Evolutionary conservation across 2,329 filamentous ascomycete genomes (phyloP), one percentile per base, ranked within the genome.

Genomic region (Scedosporium apiospermum): DNA sequence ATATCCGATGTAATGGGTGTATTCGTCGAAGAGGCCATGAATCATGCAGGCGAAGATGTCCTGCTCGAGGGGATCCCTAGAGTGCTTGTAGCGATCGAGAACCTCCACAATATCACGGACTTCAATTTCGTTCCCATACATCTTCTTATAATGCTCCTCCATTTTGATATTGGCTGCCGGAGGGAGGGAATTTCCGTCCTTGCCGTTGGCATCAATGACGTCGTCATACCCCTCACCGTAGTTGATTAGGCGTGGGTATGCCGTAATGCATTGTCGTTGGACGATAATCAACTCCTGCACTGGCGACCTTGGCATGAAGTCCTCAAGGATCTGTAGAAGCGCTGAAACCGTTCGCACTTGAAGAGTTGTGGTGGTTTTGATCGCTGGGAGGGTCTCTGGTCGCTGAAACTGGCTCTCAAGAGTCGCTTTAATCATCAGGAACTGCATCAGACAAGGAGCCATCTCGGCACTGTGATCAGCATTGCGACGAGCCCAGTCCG

Each of bases 31-130:
- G 3, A 99, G 80, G 0, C 95, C 95, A 70, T 97, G 93, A 42
- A 99, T 96, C 92, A 99, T 99, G 77, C 93, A 97, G 14, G 93
- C 90, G 72, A 99, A 99, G 6, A 97, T 84, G 71, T 99, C 95
- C 72, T 98, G 95, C 65, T 97, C 91, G 16, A 88, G 78, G 1
- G 91, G 83, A 64, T 95, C 89, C 58, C 86, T 85, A 0, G 96
- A 98, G 63, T 87, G 87, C 73, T 99, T 98, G 77, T 96, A 96
- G 63, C 85, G 83, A 66, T 91, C 88, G 69, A 99, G 84, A 46
- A 91, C 85, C 65, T 90, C 87, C 60, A 99, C 89, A 66, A 99
- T 90, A 62, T 91, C 86, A 62, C 91, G 86, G 18, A 97, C 90
- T 65, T 93, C 88, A 21, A 93, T 86, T 67, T 97, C 91, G 67